Evolutionary conservation across 2,329 filamentous ascomycete species (phyloP), one percentile per base, ranked within the genome.

Genomic region (Calonectria hongkongensis): DNA sequence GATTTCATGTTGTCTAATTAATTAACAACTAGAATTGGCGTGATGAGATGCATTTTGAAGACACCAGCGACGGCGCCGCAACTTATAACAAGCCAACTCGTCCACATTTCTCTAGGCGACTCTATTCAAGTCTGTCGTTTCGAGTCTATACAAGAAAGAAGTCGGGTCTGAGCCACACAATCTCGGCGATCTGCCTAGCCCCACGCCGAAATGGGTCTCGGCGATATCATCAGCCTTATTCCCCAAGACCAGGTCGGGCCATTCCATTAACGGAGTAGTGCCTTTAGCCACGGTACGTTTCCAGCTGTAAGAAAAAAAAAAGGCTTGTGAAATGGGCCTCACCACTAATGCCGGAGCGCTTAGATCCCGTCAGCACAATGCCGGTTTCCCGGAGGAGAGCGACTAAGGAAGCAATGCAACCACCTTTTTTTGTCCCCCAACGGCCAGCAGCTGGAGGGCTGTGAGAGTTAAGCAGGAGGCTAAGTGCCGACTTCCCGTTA

Each of bases 221-320:
- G 54, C 36, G 54, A 60, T 60, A 39, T 60, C 21, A 36, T 27
- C 54, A 60, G 54, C 54, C 54, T 36, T 60, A 60, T 28, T 16
- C 30, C 51, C 6, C 33, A 58, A 39, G 6, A 25, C 16, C 2
- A 58, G n/a, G 28, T 36, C 13, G 45, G 45, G 25, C 45, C 45
- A 48, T 48, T 10, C 45, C n/a, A 13, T 4, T 9, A 25, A 21
- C 5, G 12, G 45, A 25, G 45, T 48, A 48, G 45, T n/a, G 45
- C 45, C 8, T 12, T 7, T 3, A 13, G 21, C 18, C n/a, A 25
- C n/a, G 8, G 16, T 13, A 13, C 33, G 10, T 16, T 25, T 4
- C 45, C 9, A 13, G 9, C 18, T 48, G n/a, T 10, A 4, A 25
- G n/a, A 3, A 9, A 25, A 13, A 25, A 43, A n/a, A 43, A n/a